Evolutionary conservation across 2,329 filamentous ascomycete species (phyloP).

Genomic region (Diaporthe sp.): DNA sequence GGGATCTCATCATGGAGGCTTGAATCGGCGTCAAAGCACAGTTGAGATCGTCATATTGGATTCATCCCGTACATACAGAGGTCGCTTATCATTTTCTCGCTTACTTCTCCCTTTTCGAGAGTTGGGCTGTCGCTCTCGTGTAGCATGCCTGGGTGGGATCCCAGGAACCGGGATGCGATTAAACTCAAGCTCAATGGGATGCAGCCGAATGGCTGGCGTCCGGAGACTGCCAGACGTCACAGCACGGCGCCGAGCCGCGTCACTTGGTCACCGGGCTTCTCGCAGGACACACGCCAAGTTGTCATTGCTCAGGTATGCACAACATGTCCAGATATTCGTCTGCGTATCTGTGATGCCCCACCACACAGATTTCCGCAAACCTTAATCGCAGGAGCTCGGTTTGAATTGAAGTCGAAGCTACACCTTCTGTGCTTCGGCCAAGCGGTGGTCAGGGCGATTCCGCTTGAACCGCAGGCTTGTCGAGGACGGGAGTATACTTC

Average conservation of each 20-base stretch:
- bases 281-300: neutral
- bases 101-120: neutral
- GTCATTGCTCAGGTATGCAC: conserved; percentile 7
- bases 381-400: neutral
- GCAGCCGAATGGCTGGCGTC: conserved; percentile 11
- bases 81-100: neutral
- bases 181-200: neutral
- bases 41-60: neutral
- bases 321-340: neutral
- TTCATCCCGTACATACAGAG: neutral
- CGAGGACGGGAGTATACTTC: neutral
- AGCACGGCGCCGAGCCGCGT: conserved; percentile 1
- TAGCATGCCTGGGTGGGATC: neutral
- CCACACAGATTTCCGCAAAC: neutral
- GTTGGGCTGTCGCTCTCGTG: conserved; percentile 7
- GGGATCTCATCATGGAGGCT: neutral
- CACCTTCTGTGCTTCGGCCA: conserved; percentile 1
- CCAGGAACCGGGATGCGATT: neutral
- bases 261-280: conserved; percentile 3
- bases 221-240: neutral
- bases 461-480: conserved; percentile 20
- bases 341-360: neutral
- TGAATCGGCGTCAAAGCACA: conserved; percentile 23
- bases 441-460: conserved; percentile 6
- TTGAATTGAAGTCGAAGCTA: neutral